A percentile compares a stretch with the other conserved stretches of the same genome.
Evolutionary conservation across 2,329 filamentous ascomycete genomes (phyloP).

Genomic region (Pleoardoris graminearum): DNA sequence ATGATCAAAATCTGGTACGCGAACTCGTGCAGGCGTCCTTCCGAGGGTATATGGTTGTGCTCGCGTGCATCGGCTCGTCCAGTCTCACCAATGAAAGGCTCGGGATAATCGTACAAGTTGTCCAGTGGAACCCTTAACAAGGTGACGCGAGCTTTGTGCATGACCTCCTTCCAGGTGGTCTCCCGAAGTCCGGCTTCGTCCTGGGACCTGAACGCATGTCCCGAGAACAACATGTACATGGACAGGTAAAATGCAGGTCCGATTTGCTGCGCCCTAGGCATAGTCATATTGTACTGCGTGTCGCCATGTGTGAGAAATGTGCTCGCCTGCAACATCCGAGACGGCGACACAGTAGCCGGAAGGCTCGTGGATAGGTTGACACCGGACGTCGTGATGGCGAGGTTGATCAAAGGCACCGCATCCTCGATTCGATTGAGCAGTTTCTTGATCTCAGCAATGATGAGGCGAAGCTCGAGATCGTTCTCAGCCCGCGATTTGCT

Average conservation of each 20-base stretch:
- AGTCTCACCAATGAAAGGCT: constrained; percentile 22
- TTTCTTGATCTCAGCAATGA: constrained; percentile 74
- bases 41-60: constrained; percentile 43
- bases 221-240: constrained; percentile 91
- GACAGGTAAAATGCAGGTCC: constrained; percentile 85
- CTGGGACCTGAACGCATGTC: constrained; percentile 66
- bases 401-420: constrained; percentile 85
- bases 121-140: constrained; percentile 71
- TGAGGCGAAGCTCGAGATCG: constrained; percentile 66
- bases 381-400: constrained; percentile 92
- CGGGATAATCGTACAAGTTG: constrained; percentile 53
- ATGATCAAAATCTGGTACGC: constrained; percentile 80
- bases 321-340: constrained; percentile 86
- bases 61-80: constrained; percentile 18
- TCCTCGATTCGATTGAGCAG: constrained; percentile 82
- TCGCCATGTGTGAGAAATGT: constrained; percentile 88
- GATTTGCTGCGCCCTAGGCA: constrained; percentile 71
- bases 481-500: constrained; percentile 59
- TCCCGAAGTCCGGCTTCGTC: constrained; percentile 62
- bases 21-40: constrained; percentile 64
- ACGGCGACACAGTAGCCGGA: constrained; percentile 83
- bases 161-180: constrained; percentile 91
- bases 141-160: constrained; percentile 88
- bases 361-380: constrained; percentile 81
- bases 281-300: constrained; percentile 72